These are phyloP conservation scores for Acanthamoeba royreba DNA, from an alignment of 208 protist species.

Conservation along the genomic window DNA sequence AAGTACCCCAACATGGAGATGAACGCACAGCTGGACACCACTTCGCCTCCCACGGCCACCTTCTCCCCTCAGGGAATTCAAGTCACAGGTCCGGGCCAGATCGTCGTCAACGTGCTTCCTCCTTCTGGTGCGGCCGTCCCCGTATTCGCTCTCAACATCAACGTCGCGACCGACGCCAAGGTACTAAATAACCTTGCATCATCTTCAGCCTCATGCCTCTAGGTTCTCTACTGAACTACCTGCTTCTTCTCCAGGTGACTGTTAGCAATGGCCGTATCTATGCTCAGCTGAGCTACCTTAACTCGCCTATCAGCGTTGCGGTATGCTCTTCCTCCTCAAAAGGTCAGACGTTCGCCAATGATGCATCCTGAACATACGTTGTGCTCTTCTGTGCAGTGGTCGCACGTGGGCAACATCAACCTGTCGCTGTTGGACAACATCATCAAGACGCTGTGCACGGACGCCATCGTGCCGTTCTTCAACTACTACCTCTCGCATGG, in stretches of 20 bases:
- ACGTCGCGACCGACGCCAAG: background rate
- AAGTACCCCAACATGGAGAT: constrained; percentile 10
- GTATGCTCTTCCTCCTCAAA: background rate
- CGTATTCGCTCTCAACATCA: background rate
- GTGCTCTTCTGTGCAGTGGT: background rate
- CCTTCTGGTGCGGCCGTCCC: background rate
- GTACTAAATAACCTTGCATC: background rate
- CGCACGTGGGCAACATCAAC: background rate
- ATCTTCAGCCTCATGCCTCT: background rate
- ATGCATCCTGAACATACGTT: background rate
- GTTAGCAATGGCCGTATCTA: background rate
- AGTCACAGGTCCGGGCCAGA: background rate
- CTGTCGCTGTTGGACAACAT: background rate
- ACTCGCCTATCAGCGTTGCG: background rate
- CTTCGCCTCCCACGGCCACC: background rate
- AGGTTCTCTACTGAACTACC: background rate
- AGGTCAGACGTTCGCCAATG: background rate
- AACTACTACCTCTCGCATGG: constrained; percentile 12
- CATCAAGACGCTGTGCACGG: background rate
- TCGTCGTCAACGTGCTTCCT: background rate
- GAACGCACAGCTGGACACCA: background rate
- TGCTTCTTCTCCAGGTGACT: background rate
- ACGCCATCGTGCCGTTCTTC: constrained; percentile 20
- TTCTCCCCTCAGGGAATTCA: background rate
- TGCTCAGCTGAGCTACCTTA: background rate